Conservation (phyloP, 2,329 filamentous ascomycete genomes). For the Xylariaceae sp. region DNA sequence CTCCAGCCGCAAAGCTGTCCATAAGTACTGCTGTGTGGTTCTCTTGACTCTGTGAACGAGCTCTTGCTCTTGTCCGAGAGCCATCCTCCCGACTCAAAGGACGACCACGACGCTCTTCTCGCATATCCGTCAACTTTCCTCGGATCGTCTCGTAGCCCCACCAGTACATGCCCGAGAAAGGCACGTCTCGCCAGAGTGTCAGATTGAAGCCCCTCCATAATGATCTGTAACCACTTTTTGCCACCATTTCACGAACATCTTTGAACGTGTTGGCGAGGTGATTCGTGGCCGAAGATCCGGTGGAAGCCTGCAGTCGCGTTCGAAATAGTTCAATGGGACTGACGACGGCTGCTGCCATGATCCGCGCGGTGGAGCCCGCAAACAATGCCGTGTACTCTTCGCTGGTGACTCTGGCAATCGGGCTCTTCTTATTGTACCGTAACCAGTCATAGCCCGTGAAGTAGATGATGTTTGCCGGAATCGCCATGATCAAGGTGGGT, state of each 20-base stretch:
- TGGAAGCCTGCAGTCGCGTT: slow-evolving; percentile 82
- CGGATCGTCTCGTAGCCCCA: slow-evolving; percentile 91
- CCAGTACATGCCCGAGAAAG: slow-evolving; percentile 97
- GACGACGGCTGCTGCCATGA: slow-evolving; percentile 77
- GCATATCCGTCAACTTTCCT: slow-evolving; percentile 63
- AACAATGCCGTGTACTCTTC: slow-evolving; percentile 75
- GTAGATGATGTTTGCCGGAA: slow-evolving; percentile 96
- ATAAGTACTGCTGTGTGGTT: slow-evolving; percentile 74
- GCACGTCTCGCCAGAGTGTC: slow-evolving; percentile 94
- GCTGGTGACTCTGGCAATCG: slow-evolving; percentile 58
- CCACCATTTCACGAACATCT: slow-evolving; percentile 76
- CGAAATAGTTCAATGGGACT: slow-evolving; percentile 91
- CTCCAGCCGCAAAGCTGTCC: slow-evolving; percentile 87
- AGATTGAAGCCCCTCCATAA: slow-evolving; percentile 88
- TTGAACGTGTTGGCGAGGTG: slow-evolving; percentile 77
- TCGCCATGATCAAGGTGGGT: slow-evolving; percentile 90
- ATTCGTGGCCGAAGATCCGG: slow-evolving; percentile 52
- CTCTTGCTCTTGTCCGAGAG: slow-evolving; percentile 38
- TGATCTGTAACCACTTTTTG: slow-evolving; percentile 68
- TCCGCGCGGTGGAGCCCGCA: slow-evolving; percentile 73
- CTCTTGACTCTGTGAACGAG: slow-evolving; percentile 59
- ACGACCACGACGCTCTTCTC: slow-evolving; percentile 48
- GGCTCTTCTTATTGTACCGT: slow-evolving; percentile 68
- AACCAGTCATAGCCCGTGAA: slow-evolving; percentile 98
- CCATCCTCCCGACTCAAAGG: slow-evolving; percentile 32